Evolutionary conservation across 2,329 filamentous ascomycete species (phyloP), one percentile per base, ranked within the genome.

Genomic region (Botrytis byssoidea): DNA sequence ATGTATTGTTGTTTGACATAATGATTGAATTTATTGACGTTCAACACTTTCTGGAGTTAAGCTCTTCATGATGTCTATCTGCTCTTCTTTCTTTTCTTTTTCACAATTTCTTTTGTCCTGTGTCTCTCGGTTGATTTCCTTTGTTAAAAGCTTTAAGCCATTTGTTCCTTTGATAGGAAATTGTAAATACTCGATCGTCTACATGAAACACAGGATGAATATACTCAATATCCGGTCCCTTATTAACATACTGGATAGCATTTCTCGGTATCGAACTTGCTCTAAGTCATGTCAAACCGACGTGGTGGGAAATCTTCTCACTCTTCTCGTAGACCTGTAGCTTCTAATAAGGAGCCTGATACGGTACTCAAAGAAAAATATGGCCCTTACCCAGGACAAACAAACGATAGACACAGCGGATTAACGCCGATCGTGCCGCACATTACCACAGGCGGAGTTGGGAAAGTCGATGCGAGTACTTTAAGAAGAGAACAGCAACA

Each of bases 341-440:
- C 25, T 57, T 57, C 51, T 5, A 20, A 9, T 5, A 4, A 9
- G 16, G 4, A 9, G 20, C 5, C 48, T n/a, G 48, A 69, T 42
- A 42, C 48, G 20, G 48, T 12, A 57, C 29, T 57, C 3, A 69
- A 57, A 57, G 29, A 25, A 18, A 69, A 69, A 57, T 69, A 69
- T 57, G 48, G 66, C 7, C 48, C 48, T 10, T 25, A 5, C 25
- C 66, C 66, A 7, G 48, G 48, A 57, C 32, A 9, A 25, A n/a
- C 48, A 29, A 22, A 25, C 3, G 66, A 69, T 44, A 69, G n/a
- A 14, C 66, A 69, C 20, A 69, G 66, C 22, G 66, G 66, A 25
- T 22, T 69, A 57, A 42, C 66, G 16, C 66, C 66, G 22, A 57
- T 69, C 29, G 7, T 69, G 9, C 48, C 48, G 6, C 29, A 42